Percentiles rank a stretch among this genome's conserved stretches.
Conservation (phyloP, 257 asterid species). For the Solanum peruvianum region DNA sequence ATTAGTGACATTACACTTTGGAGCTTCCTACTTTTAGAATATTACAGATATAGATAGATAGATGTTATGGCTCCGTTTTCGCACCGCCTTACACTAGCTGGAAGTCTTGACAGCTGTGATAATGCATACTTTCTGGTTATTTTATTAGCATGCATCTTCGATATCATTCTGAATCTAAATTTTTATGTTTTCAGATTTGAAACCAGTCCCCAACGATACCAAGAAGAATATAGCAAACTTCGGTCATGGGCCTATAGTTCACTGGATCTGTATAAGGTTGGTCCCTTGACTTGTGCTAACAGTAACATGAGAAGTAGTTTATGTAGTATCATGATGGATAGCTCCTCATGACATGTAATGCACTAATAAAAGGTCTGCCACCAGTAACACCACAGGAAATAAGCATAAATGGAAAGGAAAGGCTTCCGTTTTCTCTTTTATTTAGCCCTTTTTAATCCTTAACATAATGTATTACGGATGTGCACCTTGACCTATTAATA, state of each 20-base stretch:
- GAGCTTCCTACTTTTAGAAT: not conserved
- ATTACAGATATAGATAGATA: not conserved
- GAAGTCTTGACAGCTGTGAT: not conserved
- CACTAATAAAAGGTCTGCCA: not conserved
- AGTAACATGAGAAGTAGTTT: not conserved
- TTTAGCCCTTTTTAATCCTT: not conserved
- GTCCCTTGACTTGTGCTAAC: not conserved
- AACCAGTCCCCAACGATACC: conserved; percentile 63
- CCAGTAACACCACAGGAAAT: not conserved
- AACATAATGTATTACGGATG: not conserved
- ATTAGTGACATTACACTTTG: not conserved
- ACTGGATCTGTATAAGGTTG: conserved; percentile 84
- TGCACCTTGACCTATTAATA: not conserved
- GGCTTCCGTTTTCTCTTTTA: not conserved
- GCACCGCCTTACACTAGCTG: too few species aligned
- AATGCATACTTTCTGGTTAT: not conserved
- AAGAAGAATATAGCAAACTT: conserved; percentile 77
- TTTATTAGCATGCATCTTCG: not conserved
- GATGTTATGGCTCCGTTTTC: not conserved
- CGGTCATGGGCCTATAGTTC: conserved; percentile 95
- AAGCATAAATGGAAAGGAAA: not conserved
- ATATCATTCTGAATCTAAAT: not conserved
- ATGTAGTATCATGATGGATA: not conserved
- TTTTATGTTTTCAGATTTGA: conserved; percentile 42
- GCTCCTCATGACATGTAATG: not conserved